Percentiles rank a stretch among this genome's conserved stretches.
These are phyloP conservation scores for Quercus phellos DNA, from an alignment of 331 rosid genomes.

Conservation along the genomic window DNA sequence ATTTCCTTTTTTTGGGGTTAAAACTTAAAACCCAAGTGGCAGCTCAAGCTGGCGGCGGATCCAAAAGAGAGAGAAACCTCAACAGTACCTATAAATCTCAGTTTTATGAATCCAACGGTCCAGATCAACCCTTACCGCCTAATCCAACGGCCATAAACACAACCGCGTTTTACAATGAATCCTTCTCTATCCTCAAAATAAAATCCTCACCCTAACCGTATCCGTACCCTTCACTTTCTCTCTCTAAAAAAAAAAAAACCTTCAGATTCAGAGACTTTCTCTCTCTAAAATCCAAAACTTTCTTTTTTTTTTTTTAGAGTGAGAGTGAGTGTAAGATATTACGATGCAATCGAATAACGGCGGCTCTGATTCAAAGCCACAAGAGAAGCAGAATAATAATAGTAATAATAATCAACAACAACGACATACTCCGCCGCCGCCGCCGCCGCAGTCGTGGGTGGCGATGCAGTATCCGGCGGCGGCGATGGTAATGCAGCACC, in stretches of 20 bases:
- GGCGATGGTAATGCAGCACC: conserved; percentile 97
- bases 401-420: not conserved
- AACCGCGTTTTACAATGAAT: conserved; percentile 67
- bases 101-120: conserved; percentile 39
- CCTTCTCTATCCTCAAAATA: conserved; percentile 46
- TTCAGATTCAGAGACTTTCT: conserved; percentile 38
- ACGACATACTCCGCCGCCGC: conserved; percentile 33
- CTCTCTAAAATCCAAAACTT: conserved; percentile 18
- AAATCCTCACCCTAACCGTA: conserved; percentile 51
- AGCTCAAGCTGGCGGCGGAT: conserved; percentile 83
- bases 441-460: conserved; percentile 63
- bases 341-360: conserved; percentile 62
- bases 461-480: conserved; percentile 89
- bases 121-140: not conserved
- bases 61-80: conserved; percentile 15
- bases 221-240: conserved; percentile 18
- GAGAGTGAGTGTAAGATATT: not conserved
- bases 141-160: conserved; percentile 41
- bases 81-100: conserved; percentile 28
- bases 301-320: not conserved
- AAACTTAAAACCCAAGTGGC: too few relatives aligned
- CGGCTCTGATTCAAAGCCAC: conserved; percentile 74
- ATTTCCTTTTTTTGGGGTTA: too few relatives aligned
- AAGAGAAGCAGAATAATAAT: conserved; percentile 3
- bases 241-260: not conserved